Conservation (phyloP, 371 early-diverging fungal species). For the Circinella minor region DNA sequence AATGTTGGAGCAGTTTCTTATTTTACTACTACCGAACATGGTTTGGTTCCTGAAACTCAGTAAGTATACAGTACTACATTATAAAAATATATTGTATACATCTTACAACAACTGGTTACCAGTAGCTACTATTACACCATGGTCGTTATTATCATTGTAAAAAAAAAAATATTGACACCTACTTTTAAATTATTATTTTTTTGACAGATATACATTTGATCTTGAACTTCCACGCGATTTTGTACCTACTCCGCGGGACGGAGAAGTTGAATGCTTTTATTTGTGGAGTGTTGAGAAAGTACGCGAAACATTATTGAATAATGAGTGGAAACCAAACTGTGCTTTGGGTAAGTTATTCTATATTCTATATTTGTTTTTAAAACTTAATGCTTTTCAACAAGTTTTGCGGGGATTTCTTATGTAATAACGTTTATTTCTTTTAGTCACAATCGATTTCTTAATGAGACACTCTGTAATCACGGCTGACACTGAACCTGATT, state of each 20-base stretch:
- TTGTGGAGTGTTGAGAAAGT: slow-evolving; percentile 77
- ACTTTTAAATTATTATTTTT: not conserved
- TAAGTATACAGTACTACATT: slow-evolving; percentile 31
- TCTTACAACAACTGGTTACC: no score
- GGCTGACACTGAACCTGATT: slow-evolving; percentile 84
- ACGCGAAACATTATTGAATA: slow-evolving; percentile 52
- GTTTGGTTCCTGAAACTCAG: slow-evolving; percentile 76
- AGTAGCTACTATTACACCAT: not conserved
- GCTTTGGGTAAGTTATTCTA: slow-evolving; percentile 35
- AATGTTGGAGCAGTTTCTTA: slow-evolving; percentile 76
- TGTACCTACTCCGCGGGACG: slow-evolving; percentile 80
- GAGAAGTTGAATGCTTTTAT: slow-evolving; percentile 88
- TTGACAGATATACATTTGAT: slow-evolving; percentile 77
- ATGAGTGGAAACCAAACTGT: slow-evolving; percentile 90
- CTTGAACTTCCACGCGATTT: slow-evolving; percentile 71
- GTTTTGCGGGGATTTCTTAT: not conserved
- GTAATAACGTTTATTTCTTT: not conserved
- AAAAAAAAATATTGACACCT: no score
- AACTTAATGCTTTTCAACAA: no score
- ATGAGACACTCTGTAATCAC: slow-evolving; percentile 76
- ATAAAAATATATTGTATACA: not conserved
- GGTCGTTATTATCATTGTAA: not conserved
- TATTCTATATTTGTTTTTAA: no score
- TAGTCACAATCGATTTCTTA: slow-evolving; percentile 84
- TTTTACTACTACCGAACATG: slow-evolving; percentile 58